Evolutionary conservation across 2,329 filamentous ascomycete genomes (phyloP).

Genomic region (Xylaria sp.): DNA sequence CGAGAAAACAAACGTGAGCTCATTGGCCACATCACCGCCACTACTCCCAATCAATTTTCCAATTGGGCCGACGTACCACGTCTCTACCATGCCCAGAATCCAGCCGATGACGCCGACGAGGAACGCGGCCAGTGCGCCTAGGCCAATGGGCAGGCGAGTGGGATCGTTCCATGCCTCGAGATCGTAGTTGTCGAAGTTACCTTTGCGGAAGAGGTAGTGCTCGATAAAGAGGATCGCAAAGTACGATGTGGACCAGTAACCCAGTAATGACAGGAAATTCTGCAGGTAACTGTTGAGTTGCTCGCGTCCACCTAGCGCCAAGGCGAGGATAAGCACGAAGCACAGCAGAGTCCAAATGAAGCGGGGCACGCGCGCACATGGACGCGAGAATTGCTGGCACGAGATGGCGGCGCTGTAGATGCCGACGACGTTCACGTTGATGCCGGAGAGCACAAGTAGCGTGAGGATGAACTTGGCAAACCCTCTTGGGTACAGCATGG

Average conservation of each 20-base stretch:
- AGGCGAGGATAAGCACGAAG: conserved; percentile 57
- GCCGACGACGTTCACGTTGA: conserved; percentile 60
- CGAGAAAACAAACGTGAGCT: conserved; percentile 63
- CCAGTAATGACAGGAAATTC: conserved; percentile 60
- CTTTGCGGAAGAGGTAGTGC: conserved; percentile 60
- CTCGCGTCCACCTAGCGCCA: conserved; percentile 58
- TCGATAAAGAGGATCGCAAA: conserved; percentile 61
- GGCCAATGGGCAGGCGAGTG: conserved; percentile 55
- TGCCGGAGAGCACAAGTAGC: conserved; percentile 55
- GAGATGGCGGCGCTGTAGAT: conserved; percentile 56
- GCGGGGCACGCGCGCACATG: conserved; percentile 57
- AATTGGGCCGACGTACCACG: conserved; percentile 63
- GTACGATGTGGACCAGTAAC: conserved; percentile 63
- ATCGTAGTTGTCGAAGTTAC: conserved; percentile 58
- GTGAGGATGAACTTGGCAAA: conserved; percentile 57
- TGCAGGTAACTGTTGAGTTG: conserved; percentile 57
- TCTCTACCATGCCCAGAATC: conserved; percentile 69
- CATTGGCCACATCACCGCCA: conserved; percentile 63
- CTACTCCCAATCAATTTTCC: conserved; percentile 56
- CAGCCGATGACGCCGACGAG: conserved; percentile 54
- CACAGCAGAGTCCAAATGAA: conserved; percentile 60
- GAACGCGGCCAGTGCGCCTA: conserved; percentile 58
- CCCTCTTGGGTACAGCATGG: conserved; percentile 56
- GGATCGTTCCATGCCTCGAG: conserved; percentile 62
- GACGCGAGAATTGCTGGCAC: conserved; percentile 56